Conservation (phyloP, 1,284 basidiomycete genomes). For the Xerocomus nothofagi region DNA sequence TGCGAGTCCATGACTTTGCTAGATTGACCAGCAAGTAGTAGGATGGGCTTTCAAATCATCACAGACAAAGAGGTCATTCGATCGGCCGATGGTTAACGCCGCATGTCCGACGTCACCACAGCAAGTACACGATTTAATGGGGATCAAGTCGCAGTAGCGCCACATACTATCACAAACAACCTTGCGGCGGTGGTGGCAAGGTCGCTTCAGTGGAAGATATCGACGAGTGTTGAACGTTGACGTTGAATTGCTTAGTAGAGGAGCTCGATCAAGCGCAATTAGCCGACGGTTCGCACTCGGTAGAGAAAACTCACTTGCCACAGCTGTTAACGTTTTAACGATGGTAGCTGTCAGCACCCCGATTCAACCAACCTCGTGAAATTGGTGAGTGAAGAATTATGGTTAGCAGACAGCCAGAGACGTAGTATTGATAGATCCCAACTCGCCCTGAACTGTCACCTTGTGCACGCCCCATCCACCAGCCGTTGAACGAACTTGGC, state of each 20-base stretch:
- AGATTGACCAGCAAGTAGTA: background rate
- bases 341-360: too few relatives aligned
- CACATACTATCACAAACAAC: conserved; percentile 1
- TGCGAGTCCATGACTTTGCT: background rate
- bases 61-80: background rate
- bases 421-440: too few relatives aligned
- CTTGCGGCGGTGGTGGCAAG: background rate
- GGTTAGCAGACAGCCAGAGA: background rate
- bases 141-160: background rate
- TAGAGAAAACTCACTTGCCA: too few relatives aligned
- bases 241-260: too few relatives aligned
- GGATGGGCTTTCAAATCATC: too few relatives aligned
- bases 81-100: conserved; percentile 6
- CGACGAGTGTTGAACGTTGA: background rate
- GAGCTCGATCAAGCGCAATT: too few relatives aligned
- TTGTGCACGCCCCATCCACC: too few relatives aligned
- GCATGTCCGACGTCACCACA: conserved; percentile 1
- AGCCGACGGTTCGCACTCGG: too few relatives aligned
- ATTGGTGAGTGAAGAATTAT: background rate
- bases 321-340: too few relatives aligned
- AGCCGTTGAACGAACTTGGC: background rate
- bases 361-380: background rate
- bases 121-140: background rate
- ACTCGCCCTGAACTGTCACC: background rate
- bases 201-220: background rate